Base-by-base conservation (phyloP, 495 filamentous ascomycete species). In the Penicillium soppii region DNA sequence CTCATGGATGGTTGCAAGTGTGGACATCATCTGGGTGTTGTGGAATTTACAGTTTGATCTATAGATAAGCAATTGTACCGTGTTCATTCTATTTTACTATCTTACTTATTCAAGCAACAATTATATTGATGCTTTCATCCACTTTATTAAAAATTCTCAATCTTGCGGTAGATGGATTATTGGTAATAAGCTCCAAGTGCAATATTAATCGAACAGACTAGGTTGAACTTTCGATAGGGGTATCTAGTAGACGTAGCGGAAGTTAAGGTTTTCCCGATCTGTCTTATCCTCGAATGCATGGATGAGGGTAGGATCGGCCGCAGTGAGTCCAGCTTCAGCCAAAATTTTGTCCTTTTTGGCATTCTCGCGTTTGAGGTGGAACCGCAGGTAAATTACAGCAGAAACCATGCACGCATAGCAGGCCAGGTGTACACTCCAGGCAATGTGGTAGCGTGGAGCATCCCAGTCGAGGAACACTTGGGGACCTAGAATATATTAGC, bases 271-370 rank as follows among this genome's bases (percentile, higher is more conserved):
- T 59, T 77, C 69, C 46, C 63, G 65, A 42, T 79, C 76, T 0
- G 76, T 79, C 29, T 74, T 67, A 53, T 78, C 76, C 51, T 73
- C 74, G 62, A 77, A 80, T 2, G 70, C 70, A 53, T 69, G 69
- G 4, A 63, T 43, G 12, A 73, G 52, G 39, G 65, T 65, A 1
- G 63, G 60, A 33, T 67, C 70, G 1, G 57, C 63, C 7, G 62
- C 54, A 37, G 47, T 51, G 4, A 68, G 17, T 1, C 65, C 68
- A 0, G 55, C 51, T n/a, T 67, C 68, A 4, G 48, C 54, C 20
- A 69, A n/a, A 12, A 71, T 29, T 6, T 60, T 53, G 25, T 73
- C 71, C 61, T 76, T 75, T 53, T 67, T 68, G 48, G 60, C 61
- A 32, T 76, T 76, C 54, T 73, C 58, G 4, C 51, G 43, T 8